Evolutionary conservation across 257 asterid genomes (phyloP).

Genomic region (Ilex aquifolium): DNA sequence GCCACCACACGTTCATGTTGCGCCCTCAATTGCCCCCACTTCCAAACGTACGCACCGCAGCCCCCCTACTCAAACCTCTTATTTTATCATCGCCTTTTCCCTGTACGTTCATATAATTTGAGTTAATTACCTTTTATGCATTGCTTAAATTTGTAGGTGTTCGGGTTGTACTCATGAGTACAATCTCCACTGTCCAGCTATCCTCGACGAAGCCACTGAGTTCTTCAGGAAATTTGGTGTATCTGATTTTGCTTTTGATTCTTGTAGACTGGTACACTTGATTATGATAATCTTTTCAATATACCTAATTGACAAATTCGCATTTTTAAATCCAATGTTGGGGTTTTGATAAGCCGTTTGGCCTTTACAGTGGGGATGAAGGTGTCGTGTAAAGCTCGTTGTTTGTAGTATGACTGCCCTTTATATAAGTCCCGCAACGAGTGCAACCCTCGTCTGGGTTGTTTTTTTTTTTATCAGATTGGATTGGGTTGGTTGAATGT

Average conservation of each 20-base stretch:
- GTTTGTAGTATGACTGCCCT: constrained; percentile 47
- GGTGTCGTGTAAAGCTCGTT: constrained; percentile 94
- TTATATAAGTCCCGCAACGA: too few species aligned
- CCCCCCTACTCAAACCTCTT: neutral
- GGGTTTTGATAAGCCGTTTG: too few species aligned
- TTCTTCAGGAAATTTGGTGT: constrained; percentile 61
- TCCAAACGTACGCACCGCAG: constrained; percentile 39
- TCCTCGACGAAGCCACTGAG: constrained; percentile 51
- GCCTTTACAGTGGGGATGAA: constrained; percentile 82
- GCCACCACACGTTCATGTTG: too few species aligned
- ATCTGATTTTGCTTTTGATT: too few species aligned
- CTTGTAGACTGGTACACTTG: too few species aligned
- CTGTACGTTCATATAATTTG: too few species aligned
- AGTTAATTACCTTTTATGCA: neutral
- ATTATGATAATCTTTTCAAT: too few species aligned
- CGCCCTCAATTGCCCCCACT: constrained; percentile 71
- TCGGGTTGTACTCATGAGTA: constrained; percentile 90
- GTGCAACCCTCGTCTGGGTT: too few species aligned
- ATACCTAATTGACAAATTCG: too few species aligned
- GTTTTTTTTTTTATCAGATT: too few species aligned
- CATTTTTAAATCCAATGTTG: too few species aligned
- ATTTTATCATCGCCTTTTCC: neutral
- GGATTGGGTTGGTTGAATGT: too few species aligned
- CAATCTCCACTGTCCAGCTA: constrained; percentile 66
- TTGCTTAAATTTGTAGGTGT: constrained; percentile 43